Conservation (phyloP, 768 basidiomycete genomes). For the Leccinum variicolor region DNA sequence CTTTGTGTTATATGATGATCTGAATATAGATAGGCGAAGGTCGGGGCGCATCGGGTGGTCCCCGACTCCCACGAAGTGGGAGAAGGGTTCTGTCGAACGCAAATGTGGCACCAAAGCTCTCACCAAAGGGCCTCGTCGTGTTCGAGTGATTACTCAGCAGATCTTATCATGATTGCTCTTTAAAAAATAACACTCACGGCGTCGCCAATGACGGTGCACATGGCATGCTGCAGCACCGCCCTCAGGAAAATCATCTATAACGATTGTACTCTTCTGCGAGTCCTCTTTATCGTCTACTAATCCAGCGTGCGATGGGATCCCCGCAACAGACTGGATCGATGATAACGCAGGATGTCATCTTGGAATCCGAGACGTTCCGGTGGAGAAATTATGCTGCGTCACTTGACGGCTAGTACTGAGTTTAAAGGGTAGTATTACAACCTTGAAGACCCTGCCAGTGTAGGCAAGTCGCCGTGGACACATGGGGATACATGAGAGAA, state of each 20-base stretch:
- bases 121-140: too few species aligned
- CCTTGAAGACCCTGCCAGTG: background rate
- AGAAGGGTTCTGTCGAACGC: too few species aligned
- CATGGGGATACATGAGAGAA: background rate
- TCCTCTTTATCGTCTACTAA: conserved; percentile 2
- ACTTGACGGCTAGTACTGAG: background rate
- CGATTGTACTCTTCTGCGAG: background rate
- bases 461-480: background rate
- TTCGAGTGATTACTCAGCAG: background rate
- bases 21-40: too few species aligned
- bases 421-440: background rate
- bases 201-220: conserved; percentile 22
- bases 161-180: too few species aligned
- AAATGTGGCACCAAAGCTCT: too few species aligned
- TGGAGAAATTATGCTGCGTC: background rate
- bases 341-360: conserved; percentile 8
- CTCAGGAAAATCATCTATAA: conserved; percentile 22
- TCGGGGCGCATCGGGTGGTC: too few species aligned
- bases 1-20: too few species aligned
- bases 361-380: background rate
- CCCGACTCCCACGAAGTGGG: too few species aligned
- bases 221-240: conserved; percentile 28
- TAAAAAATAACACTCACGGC: conserved; percentile 11
- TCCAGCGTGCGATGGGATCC: background rate
- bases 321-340: background rate